Conservation (phyloP, 495 filamentous ascomycete genomes). For the Hyaloscypha bicolor region DNA sequence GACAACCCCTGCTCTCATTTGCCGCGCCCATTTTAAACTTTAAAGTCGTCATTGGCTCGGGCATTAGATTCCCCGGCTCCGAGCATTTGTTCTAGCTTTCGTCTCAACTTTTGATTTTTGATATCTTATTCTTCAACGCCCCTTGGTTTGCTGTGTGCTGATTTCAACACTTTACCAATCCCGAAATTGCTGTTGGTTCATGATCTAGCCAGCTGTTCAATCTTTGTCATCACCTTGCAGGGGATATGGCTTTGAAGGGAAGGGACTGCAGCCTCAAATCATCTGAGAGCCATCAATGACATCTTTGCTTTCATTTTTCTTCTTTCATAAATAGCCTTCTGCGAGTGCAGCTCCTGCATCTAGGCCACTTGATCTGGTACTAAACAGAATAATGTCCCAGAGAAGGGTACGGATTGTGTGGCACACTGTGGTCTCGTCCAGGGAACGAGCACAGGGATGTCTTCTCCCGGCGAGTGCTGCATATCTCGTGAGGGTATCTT, state of each 20-base stretch:
- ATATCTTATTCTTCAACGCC: too few relatives aligned
- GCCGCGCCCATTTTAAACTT: background rate
- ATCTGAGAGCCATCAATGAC: background rate
- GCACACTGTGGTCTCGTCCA: background rate
- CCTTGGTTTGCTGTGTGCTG: background rate
- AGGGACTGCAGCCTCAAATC: background rate
- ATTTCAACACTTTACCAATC: background rate
- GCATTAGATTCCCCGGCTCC: background rate
- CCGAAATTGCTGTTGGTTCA: too few relatives aligned
- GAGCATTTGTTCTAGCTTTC: background rate
- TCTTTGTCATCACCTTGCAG: background rate
- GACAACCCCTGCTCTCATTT: background rate
- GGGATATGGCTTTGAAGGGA: background rate
- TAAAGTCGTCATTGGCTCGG: background rate
- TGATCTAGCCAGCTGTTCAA: background rate
- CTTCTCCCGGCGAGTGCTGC: background rate
- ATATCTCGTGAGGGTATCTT: background rate
- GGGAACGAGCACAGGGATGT: background rate
- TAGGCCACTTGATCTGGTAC: background rate
- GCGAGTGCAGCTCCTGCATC: background rate
- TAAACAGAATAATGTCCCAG: background rate
- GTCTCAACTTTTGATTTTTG: background rate
- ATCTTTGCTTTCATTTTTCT: background rate
- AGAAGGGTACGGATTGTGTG: background rate
- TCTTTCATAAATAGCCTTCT: background rate